Conservation (phyloP, 2,329 filamentous ascomycete species). For the Lasiodiplodia sp. region DNA sequence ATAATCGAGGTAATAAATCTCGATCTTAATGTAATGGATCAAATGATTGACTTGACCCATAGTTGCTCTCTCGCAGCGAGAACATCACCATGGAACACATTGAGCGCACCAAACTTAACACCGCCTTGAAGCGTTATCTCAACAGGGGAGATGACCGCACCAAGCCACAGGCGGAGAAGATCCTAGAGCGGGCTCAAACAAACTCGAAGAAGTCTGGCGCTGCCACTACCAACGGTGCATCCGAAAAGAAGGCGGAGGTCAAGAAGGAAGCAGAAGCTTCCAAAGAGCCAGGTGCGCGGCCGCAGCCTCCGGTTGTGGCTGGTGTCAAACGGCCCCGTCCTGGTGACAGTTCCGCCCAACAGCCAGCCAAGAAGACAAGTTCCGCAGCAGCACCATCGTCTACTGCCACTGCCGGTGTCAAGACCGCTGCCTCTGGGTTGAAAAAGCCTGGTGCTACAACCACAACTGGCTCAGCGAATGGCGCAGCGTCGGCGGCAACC, state of each 20-base stretch:
- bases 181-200: slow-evolving; percentile 56
- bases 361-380: slow-evolving; percentile 44
- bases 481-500: slow-evolving; percentile 37
- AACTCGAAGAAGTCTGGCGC: slow-evolving; percentile 47
- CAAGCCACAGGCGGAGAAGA: slow-evolving; percentile 66
- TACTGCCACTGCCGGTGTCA: slow-evolving; percentile 19
- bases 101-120: slow-evolving; percentile 71
- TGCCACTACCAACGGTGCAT: slow-evolving; percentile 35
- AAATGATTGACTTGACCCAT: slow-evolving; percentile 39
- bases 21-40: slow-evolving; percentile 41
- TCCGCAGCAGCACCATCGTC: slow-evolving; percentile 9
- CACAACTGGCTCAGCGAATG: slow-evolving; percentile 36
- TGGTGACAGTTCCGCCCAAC: slow-evolving; percentile 29
- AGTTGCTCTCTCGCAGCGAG: slow-evolving; percentile 68
- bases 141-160: slow-evolving; percentile 71
- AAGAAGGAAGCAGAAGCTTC: slow-evolving; percentile 24
- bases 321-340: slow-evolving; percentile 35
- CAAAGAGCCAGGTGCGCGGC: slow-evolving; percentile 2
- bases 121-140: slow-evolving; percentile 67
- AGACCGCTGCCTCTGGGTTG: slow-evolving; percentile 31
- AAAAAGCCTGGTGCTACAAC: slow-evolving; percentile 40
- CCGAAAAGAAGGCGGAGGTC: slow-evolving; percentile 18
- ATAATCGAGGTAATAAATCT: slow-evolving; percentile 48
- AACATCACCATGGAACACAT: slow-evolving; percentile 67
- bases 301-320: slow-evolving; percentile 28